These are phyloP conservation scores for Saturnispora saitoi DNA, from an alignment of 805 yeast species.

Conservation along the genomic window DNA sequence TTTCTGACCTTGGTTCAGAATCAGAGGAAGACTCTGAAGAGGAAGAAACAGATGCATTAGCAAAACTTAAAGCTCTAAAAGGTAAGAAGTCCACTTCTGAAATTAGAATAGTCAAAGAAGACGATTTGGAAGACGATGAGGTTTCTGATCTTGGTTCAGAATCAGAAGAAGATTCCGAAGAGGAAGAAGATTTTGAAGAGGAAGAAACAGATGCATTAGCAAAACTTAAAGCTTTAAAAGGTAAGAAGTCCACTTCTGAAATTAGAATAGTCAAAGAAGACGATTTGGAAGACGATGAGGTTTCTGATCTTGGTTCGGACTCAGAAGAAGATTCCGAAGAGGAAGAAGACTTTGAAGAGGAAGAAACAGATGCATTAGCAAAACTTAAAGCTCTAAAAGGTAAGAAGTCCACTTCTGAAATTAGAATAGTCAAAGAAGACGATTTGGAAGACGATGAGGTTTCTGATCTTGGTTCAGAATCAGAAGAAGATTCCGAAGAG, in stretches of 20 bases:
- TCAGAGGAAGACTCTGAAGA: conserved; percentile 5
- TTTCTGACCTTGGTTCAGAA: conserved; percentile 12
- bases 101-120: conserved; percentile 16
- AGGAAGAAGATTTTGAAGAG: conserved; percentile 20
- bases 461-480: conserved; percentile 12
- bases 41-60: conserved; percentile 20
- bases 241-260: conserved; percentile 20
- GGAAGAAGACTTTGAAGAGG: too few species aligned
- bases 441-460: conserved; percentile 23
- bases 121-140: conserved; percentile 17
- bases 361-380: conserved; percentile 7
- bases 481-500: conserved; percentile 10
- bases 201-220: conserved; percentile 21
- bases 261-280: conserved; percentile 27
- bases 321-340: conserved; percentile 5
- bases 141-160: conserved; percentile 7
- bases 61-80: conserved; percentile 34
- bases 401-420: conserved; percentile 11
- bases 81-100: conserved; percentile 21
- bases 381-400: conserved; percentile 36
- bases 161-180: conserved; percentile 18
- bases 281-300: conserved; percentile 18
- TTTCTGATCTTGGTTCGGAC: conserved; percentile 12
- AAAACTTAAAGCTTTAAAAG: conserved; percentile 20
- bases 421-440: conserved; percentile 27